Evolutionary conservation across 495 filamentous ascomycete species (phyloP), one percentile per base, ranked within the genome.

Genomic region (Bacidia rubella): DNA sequence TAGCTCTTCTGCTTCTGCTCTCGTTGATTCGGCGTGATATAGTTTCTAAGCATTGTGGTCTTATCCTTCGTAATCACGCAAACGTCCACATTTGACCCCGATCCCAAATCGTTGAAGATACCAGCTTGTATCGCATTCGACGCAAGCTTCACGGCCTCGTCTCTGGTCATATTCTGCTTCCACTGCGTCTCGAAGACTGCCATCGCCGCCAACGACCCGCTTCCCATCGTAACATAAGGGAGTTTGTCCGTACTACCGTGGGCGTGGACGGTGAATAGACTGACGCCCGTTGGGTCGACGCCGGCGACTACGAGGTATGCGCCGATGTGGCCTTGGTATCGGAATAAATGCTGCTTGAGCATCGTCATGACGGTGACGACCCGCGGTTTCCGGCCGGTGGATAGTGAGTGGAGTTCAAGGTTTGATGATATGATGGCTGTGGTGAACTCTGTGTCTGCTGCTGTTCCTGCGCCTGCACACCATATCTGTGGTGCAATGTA

Each of bases 351-450:
- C 69, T 99, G 93, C 75, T 99, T 99, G 47, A 99, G 84, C 74
- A 99, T 85, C 11, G 93, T 99, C 93, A 99, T 99, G 75, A 88
- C 94, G 42, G 93, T 99, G 52, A 95, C 90, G 53, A 99, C 93
- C 56, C 93, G 86, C 20, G 93, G 90, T 68, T 90, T 88, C 60
- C 93, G 90, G 64, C 90, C 90, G 2, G 92, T 96, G 42, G 86
- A 94, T 54, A 97, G 80, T 21, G 90, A 78, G 72, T 97, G 93
- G 39, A 99, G 81, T 71, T 99, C 93, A 62, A 99, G 81, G 68
- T 95, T 90, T 48, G 93, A 99, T 67, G 87, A 94, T 75, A 99
- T 95, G 66, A 99, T 81, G 60, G 93, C 81, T 47, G 92, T 99
- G 56, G 93, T 97, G 77, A 99, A 99, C 70, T 99, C 92, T 55